Conservation (phyloP, 2,329 filamentous ascomycete genomes). For the Daldinia eschscholtzii region DNA sequence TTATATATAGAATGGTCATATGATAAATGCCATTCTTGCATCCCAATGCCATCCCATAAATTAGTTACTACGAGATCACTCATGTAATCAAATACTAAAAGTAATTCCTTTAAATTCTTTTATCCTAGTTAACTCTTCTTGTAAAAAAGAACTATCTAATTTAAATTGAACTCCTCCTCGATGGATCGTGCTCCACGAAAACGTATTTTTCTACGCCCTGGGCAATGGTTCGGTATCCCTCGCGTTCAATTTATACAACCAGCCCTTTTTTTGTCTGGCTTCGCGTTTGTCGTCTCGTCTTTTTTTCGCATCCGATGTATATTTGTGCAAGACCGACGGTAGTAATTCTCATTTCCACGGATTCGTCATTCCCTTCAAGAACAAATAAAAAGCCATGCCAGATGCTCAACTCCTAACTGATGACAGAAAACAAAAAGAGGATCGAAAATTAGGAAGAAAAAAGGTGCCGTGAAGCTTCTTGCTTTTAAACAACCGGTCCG, state of each 20-base stretch:
- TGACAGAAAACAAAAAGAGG: conserved; percentile 21
- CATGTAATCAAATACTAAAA: not conserved
- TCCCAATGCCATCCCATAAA: not conserved
- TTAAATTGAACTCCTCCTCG: conserved; percentile 10
- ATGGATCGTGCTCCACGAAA: conserved; percentile 13
- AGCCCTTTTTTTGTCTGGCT: conserved; percentile 1
- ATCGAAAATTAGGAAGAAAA: not conserved
- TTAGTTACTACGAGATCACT: not conserved
- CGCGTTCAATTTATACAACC: conserved; percentile 31
- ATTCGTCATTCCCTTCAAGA: conserved; percentile 29
- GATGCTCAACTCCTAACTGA: conserved; percentile 37
- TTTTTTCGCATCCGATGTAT: conserved; percentile 23
- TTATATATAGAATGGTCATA: not conserved
- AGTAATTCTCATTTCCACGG: conserved; percentile 22
- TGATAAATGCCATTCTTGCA: not conserved
- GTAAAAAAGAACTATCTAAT: conserved; percentile 25
- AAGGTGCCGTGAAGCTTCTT: conserved; percentile 33
- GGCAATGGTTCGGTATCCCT: conserved; percentile 16
- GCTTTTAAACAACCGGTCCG: conserved; percentile 61
- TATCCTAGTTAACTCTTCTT: conserved; percentile 27
- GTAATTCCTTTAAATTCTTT: conserved; percentile 4
- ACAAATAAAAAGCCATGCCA: conserved; percentile 7
- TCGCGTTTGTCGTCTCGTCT: not conserved
- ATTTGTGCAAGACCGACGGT: conserved; percentile 23
- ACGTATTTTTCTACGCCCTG: not conserved